phyloP scores from a whole-genome alignment of 2,329 filamentous ascomycete species.

The Aspergillus bombycis region DNA sequence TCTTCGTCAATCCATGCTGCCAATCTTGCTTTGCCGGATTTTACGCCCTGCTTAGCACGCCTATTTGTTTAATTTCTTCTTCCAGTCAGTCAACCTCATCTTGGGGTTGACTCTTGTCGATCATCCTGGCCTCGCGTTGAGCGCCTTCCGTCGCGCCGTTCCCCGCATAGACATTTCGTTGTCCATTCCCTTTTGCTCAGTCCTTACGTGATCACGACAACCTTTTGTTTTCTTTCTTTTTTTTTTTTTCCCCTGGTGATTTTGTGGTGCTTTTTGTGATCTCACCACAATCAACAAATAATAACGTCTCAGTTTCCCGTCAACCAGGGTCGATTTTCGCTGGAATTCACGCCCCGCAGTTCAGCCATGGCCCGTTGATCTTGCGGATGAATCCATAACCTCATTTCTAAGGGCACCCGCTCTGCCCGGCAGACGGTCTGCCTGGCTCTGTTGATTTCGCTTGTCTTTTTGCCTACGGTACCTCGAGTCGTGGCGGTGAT shows the following conservation, averaged over 20 bases:
- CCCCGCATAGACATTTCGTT: slow-evolving; percentile 29
- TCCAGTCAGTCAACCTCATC: slow-evolving; percentile 18
- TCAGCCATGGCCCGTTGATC: slow-evolving; percentile 45
- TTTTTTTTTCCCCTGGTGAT: not conserved
- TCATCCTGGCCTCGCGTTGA: slow-evolving; percentile 32
- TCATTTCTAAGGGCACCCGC: slow-evolving; percentile 43
- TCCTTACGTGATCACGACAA: slow-evolving; percentile 19
- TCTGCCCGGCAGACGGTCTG: slow-evolving; percentile 50
- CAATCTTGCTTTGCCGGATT: slow-evolving; percentile 6
- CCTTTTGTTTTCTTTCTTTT: slow-evolving; percentile 6
- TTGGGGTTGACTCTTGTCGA: slow-evolving; percentile 28
- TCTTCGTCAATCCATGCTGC: not conserved
- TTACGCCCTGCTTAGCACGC: slow-evolving; percentile 1
- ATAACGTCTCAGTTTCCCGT: slow-evolving; percentile 18
- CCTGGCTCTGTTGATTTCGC: slow-evolving; percentile 28
- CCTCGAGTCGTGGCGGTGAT: slow-evolving; percentile 2
- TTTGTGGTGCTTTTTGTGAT: not conserved
- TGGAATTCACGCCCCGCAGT: slow-evolving; percentile 19
- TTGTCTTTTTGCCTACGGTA: slow-evolving; percentile 9
- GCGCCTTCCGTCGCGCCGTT: slow-evolving; percentile 27
- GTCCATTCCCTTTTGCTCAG: slow-evolving; percentile 13
- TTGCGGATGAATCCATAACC: slow-evolving; percentile 45
- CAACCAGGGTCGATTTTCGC: slow-evolving; percentile 27
- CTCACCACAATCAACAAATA: not conserved
- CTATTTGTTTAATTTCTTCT: not conserved